Base-by-base conservation (phyloP, 192 early-diverging fungal genomes). In the Dissophora ornata region DNA sequence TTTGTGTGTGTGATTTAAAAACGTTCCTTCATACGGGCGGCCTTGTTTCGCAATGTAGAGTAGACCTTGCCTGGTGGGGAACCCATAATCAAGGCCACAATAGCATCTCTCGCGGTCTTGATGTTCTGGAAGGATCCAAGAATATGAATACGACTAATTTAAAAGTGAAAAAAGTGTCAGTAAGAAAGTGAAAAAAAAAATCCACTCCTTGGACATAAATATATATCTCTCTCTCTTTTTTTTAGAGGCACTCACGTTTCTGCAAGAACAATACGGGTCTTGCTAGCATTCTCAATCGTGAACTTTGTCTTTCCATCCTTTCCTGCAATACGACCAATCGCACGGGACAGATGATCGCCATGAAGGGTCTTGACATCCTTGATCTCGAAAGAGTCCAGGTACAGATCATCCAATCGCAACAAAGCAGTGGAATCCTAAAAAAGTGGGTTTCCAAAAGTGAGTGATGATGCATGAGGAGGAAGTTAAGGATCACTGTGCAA, bases 261-360 rank as follows among this genome's bases (percentile, higher is more conserved):
- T 5, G 97, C 97, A 69, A 99, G 84, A 19, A 97, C 96, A 59
- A 99, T 94, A 52, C 97, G 88, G 1, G 96, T 99, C 74, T 96
- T 93, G 47, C 92, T 94, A 10, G 95, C 90, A 77, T 99, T 99
- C 79, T 99, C 97, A 63, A 99, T 99, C 5, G 97, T 94, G 62
- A 90, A 97, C 73, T 96, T 96, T 9, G 96, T 97, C 75, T 97
- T 96, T 47, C 97, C 97, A 62, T 96, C 94, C 80, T 96, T 95
- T 45, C 97, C 97, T 22, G 96, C 96, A 84, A 99, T 95, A 69
- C 97, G 94, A 63, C 97, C 97, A 73, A 99, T 96, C 18, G 97
- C 97, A 57, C 97, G 90, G 21, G 94, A 93, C 80, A 99, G 82
- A 80, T 99, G 95, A 79, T 99, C 97, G 26, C 96, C 96, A 40